Percentiles rank a stretch among this genome's conserved stretches.
These are phyloP conservation scores for Leptomonas seymouri DNA, from an alignment of 208 protist species.

Conservation along the genomic window DNA sequence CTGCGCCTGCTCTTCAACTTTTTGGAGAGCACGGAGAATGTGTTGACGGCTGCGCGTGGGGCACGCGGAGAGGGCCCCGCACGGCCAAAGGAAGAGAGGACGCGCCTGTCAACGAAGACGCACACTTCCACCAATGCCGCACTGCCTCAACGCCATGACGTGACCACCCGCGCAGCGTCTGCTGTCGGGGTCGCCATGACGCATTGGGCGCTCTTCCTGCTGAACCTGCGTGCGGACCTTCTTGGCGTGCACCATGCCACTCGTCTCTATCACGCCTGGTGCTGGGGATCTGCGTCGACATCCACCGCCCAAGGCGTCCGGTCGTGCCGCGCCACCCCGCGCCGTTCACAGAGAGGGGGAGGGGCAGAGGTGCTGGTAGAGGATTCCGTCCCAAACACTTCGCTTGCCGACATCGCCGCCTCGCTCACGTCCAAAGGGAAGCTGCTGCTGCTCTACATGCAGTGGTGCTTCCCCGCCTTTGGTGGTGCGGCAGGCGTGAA, in stretches of 20 bases:
- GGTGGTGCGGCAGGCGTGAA: not conserved
- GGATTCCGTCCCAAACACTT: not conserved
- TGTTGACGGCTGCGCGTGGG: not conserved
- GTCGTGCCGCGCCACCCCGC: not conserved
- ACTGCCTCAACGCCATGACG: not conserved
- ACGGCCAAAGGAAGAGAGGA: not conserved
- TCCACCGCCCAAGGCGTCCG: not conserved
- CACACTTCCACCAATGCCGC: not conserved
- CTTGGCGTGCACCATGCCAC: conserved; percentile 30
- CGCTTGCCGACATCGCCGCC: conserved; percentile 4
- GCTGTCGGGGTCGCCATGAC: conserved; percentile 37
- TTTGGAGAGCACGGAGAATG: conserved; percentile 15
- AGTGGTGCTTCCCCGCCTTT: conserved; percentile 25
- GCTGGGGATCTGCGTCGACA: conserved; percentile 5
- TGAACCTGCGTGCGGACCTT: conserved; percentile 22
- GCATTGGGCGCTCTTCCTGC: conserved; percentile 32
- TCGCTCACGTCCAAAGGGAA: conserved; percentile 30
- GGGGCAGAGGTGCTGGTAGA: not conserved
- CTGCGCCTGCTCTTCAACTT: conserved; percentile 29
- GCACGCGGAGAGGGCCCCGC: not conserved
- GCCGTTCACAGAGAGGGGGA: not conserved
- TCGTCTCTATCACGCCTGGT: conserved; percentile 34
- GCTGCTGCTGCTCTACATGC: conserved; percentile 34
- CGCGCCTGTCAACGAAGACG: not conserved
- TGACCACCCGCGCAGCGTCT: conserved; percentile 14